Evolutionary conservation across 2,329 filamentous ascomycete species (phyloP), one percentile per base, ranked within the genome.

Genomic region (Didymosphaeria variabile): DNA sequence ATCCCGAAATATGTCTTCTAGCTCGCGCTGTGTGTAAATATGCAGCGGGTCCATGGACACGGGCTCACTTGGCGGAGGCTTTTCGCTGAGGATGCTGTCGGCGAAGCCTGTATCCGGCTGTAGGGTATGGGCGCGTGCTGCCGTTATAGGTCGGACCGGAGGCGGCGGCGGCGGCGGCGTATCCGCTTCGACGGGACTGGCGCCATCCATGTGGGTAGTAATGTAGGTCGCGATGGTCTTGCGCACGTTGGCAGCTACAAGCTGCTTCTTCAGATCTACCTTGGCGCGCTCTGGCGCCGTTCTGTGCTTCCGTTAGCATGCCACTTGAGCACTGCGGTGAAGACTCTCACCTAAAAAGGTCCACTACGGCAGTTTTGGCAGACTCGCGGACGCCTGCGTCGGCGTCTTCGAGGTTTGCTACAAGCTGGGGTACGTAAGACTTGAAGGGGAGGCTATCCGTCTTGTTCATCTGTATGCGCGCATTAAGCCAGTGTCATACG

Each of bases 361-460:
- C 91, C 61, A 97, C 91, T 52, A 97, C 89, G 1, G 92, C 91
- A 58, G 83, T 83, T 80, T 95, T 97, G 63, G 94, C 93, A 40
- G 87, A 86, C 72, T 97, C 93, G 76, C 94, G 88, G 66, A 97
- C 93, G 79, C 88, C 90, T 53, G 91, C 90, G 76, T 97, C 94
- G 10, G 93, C 91, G 77, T 97, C 94, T 79, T 97, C 94, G 45
- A 97, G 85, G 67, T 95, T 86, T 57, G 92, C 90, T 81, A 97
- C 94, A 44, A 97, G 84, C 12, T 86, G 85, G 2, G 92, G 90
- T 1, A 97, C 93, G 75, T 96, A 97, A 71, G 83, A 83, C 64
- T 92, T 90, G 80, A 97, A 97, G 40, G 90, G 89, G 66, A 97
- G 82, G 42, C 88, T 88, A 60, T 93, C 87, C 57, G 92, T 90